A percentile compares a stretch with the other conserved stretches of the same genome.
These are phyloP conservation scores for Xylaria sp. DNA, from an alignment of 2,329 filamentous ascomycete species.

Conservation along the genomic window DNA sequence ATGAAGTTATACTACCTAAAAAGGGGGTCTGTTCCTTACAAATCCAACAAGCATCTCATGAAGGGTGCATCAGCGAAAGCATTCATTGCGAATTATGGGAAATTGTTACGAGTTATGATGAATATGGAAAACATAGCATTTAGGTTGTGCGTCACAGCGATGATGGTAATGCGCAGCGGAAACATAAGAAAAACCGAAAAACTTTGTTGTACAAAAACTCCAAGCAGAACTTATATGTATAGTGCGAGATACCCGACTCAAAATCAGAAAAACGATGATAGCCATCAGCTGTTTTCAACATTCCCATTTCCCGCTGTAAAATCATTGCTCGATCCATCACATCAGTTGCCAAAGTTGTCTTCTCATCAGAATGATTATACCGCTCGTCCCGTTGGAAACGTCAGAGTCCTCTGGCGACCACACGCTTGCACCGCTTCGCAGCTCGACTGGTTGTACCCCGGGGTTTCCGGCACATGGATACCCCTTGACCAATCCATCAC, in stretches of 20 bases:
- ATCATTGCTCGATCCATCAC: not conserved
- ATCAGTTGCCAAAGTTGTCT: not conserved
- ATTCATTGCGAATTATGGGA: slow-evolving; percentile 12
- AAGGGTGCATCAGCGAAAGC: slow-evolving; percentile 1
- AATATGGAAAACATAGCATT: not conserved
- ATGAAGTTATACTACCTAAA: not conserved
- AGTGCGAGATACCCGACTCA: slow-evolving; percentile 37
- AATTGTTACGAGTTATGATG: slow-evolving; percentile 21
- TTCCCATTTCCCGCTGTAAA: not conserved
- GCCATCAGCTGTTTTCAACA: not conserved
- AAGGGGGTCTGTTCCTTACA: not conserved
- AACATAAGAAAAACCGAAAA: not conserved
- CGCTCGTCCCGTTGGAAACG: not conserved
- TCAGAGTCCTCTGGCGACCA: not conserved
- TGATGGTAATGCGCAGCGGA: not conserved
- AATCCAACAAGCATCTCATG: not conserved
- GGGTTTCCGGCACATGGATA: not conserved
- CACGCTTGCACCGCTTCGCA: not conserved
- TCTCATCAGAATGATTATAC: not conserved
- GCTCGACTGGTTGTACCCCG: slow-evolving; percentile 4
- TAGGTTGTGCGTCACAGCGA: not conserved
- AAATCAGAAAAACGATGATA: slow-evolving; percentile 18
- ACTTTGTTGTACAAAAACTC: slow-evolving; percentile 17
- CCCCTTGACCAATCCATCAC: not conserved
- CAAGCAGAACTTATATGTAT: slow-evolving; percentile 28